Percentiles rank a stretch among this genome's conserved stretches.
These are phyloP conservation scores for Styphnolobium japonicum DNA, from an alignment of 306 rosid genomes.

Conservation along the genomic window DNA sequence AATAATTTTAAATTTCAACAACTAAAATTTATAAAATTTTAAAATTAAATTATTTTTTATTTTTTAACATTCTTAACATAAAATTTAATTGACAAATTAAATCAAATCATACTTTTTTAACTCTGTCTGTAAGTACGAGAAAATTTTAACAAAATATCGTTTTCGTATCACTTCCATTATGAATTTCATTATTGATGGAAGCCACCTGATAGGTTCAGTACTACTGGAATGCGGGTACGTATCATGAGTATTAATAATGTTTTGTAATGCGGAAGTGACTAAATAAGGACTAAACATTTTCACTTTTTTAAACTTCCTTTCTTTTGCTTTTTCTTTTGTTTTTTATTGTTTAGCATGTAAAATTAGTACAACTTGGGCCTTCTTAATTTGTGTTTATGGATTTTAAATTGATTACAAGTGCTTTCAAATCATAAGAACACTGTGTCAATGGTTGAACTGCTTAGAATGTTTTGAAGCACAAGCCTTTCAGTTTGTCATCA, in stretches of 20 bases:
- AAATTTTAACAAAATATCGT: neutral
- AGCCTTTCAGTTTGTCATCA: conserved; percentile 12
- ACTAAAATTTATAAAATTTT: too few species aligned
- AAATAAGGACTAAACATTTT: neutral
- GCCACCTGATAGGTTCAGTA: neutral
- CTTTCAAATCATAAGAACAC: neutral
- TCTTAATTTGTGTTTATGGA: neutral
- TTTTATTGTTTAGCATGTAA: neutral
- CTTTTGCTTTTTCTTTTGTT: neutral
- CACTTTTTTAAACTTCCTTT: neutral
- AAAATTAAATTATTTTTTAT: too few species aligned
- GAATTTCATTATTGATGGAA: neutral
- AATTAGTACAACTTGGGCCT: neutral
- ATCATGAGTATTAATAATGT: neutral
- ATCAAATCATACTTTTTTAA: too few species aligned
- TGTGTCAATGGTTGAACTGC: neutral
- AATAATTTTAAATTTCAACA: too few species aligned
- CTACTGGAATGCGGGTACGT: too few species aligned
- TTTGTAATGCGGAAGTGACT: neutral
- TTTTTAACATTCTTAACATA: too few species aligned
- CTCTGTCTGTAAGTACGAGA: too few species aligned
- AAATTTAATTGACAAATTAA: too few species aligned
- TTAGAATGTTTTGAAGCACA: conserved; percentile 1
- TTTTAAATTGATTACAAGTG: neutral
- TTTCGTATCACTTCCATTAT: neutral